These are phyloP conservation scores for Mycena rebaudengoi DNA, from an alignment of 768 basidiomycete genomes.

Conservation along the genomic window DNA sequence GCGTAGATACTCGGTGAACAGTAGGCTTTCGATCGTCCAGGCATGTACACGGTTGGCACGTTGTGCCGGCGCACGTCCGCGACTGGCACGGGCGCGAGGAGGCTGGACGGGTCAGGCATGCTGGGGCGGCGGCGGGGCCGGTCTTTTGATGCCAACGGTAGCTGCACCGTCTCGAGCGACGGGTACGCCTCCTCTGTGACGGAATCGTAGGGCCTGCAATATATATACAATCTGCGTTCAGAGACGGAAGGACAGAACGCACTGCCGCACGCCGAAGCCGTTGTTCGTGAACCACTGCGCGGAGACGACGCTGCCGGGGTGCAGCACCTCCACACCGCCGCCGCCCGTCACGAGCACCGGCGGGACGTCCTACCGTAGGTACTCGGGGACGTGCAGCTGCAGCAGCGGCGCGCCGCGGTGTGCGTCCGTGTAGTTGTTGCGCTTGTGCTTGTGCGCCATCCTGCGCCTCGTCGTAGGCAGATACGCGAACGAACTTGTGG, in stretches of 20 bases:
- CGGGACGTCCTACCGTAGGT: conserved; percentile 62
- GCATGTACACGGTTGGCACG: conserved; percentile 87
- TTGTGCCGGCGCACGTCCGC: conserved; percentile 86
- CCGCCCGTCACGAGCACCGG: conserved; percentile 74
- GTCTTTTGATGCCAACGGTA: not conserved
- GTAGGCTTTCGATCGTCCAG: no score
- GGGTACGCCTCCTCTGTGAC: conserved; percentile 2
- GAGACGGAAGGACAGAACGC: conserved; percentile 16
- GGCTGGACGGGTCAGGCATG: not conserved
- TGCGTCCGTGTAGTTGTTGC: no score
- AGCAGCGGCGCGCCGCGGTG: conserved; percentile 16
- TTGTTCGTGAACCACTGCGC: conserved; percentile 61
- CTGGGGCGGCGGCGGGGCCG: not conserved
- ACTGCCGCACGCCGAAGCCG: no score
- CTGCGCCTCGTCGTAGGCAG: not conserved
- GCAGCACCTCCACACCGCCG: conserved; percentile 80
- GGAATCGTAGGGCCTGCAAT: not conserved
- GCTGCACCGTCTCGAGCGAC: no score
- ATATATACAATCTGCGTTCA: not conserved
- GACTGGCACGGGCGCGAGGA: no score
- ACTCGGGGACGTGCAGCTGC: conserved; percentile 71
- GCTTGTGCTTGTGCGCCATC: not conserved
- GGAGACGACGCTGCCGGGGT: conserved; percentile 49
- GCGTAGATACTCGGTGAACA: conserved; percentile 85
- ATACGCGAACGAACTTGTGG: not conserved